Percentiles rank a stretch among this genome's conserved stretches.
Evolutionary conservation across 768 basidiomycete genomes (phyloP).

Genomic region (Rhodosporidiobolus sp.): DNA sequence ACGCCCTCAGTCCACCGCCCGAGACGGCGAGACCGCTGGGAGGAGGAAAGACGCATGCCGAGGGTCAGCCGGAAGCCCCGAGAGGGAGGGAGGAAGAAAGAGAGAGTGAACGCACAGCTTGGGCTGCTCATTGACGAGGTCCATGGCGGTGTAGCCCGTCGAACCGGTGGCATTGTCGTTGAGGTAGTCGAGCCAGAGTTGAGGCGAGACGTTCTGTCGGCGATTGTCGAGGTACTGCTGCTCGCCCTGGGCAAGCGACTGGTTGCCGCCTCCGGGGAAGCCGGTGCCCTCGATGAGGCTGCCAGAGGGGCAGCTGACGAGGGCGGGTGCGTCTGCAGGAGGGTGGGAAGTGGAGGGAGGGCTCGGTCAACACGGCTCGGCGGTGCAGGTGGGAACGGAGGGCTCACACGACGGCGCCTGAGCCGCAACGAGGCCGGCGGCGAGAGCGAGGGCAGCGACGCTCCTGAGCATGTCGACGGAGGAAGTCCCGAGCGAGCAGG

Average conservation of each 20-base stretch:
- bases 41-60: conserved; percentile 40
- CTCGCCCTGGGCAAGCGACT: conserved; percentile 58
- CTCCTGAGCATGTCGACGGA: background rate
- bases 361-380: background rate
- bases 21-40: conserved; percentile 64
- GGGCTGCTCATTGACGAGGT: background rate
- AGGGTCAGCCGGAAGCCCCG: too few species aligned
- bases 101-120: conserved; percentile 7
- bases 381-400: background rate
- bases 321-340: conserved; percentile 28
- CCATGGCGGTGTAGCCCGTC: conserved; percentile 21
- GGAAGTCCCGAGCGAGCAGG: background rate
- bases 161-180: conserved; percentile 54
- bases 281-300: conserved; percentile 15
- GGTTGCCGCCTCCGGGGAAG: conserved; percentile 46
- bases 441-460: background rate
- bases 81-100: too few species aligned
- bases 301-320: conserved; percentile 10
- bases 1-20: conserved; percentile 68
- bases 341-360: background rate
- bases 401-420: conserved; percentile 12
- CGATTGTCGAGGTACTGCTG: conserved; percentile 55
- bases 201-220: conserved; percentile 51
- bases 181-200: conserved; percentile 62
- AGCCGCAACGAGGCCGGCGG: background rate